A percentile compares a stretch with the other conserved stretches of the same genome.
Evolutionary conservation across 257 asterid species (phyloP).

Genomic region (Solanum stenotomum): DNA sequence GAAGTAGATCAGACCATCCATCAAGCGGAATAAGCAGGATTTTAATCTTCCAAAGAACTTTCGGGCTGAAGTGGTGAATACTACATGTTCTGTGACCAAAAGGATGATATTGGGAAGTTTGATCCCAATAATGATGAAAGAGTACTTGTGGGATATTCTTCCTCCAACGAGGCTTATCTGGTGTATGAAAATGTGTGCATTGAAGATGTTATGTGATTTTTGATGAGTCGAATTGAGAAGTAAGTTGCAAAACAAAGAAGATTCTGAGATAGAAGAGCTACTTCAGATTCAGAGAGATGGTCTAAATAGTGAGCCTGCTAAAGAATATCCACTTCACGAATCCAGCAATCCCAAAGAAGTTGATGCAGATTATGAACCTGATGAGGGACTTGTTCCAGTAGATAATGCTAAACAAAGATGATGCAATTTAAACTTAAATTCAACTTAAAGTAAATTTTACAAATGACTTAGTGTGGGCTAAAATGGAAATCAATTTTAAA

Average conservation of each 20-base stretch:
- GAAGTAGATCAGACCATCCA: background rate
- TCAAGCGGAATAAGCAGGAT: background rate
- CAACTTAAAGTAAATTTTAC: background rate
- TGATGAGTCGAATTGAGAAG: background rate
- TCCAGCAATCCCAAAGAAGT: background rate
- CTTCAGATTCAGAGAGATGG: background rate
- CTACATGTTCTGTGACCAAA: background rate
- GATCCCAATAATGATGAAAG: background rate
- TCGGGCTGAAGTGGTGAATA: background rate
- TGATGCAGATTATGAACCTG: background rate
- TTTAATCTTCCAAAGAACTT: background rate
- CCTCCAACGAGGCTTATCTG: background rate
- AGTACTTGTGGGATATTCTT: background rate
- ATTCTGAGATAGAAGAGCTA: background rate
- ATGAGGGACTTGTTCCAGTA: no score
- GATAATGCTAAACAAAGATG: background rate
- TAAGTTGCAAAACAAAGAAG: background rate
- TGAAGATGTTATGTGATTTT: background rate
- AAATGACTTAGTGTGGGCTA: background rate
- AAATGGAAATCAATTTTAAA: background rate
- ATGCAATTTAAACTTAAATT: background rate
- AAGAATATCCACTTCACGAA: background rate
- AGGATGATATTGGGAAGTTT: background rate
- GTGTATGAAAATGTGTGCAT: background rate
- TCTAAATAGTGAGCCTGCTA: background rate